These are phyloP conservation scores for Phytopythium ostracodes DNA, from an alignment of 352 stramenopile genomes.

Conservation along the genomic window DNA sequence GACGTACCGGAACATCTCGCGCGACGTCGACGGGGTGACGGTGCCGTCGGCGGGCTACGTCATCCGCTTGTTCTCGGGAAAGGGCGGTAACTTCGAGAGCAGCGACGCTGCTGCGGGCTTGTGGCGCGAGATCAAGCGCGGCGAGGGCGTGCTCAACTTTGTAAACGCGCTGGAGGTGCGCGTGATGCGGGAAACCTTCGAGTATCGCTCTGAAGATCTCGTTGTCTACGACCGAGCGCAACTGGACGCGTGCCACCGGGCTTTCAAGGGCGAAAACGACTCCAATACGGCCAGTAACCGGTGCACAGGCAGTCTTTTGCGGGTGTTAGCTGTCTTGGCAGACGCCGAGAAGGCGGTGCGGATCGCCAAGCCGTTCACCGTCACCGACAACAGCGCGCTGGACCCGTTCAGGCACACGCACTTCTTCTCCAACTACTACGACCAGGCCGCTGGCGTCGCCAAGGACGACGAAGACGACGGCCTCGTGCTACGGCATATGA, in stretches of 20 bases:
- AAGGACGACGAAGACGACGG: slow-evolving; percentile 15
- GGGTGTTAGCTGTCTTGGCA: slow-evolving; percentile 12
- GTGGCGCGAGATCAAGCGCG: slow-evolving; percentile 42
- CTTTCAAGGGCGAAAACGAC: slow-evolving; percentile 5
- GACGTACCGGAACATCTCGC: slow-evolving; percentile 35
- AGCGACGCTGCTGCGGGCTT: slow-evolving; percentile 22
- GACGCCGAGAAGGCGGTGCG: slow-evolving; percentile 28
- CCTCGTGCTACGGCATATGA: slow-evolving; percentile 34
- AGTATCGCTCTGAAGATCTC: slow-evolving; percentile 19
- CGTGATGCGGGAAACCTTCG: slow-evolving; percentile 34
- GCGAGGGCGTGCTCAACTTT: slow-evolving; percentile 34
- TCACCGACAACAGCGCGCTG: slow-evolving; percentile 19
- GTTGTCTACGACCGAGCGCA: slow-evolving; percentile 24
- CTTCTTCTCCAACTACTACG: slow-evolving; percentile 33
- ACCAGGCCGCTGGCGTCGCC: slow-evolving; percentile 9
- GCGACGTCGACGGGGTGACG: slow-evolving; percentile 21
- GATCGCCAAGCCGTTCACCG: slow-evolving; percentile 18
- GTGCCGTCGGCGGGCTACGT: slow-evolving; percentile 41
- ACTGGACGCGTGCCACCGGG: slow-evolving; percentile 5
- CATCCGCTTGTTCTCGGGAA: slow-evolving; percentile 42
- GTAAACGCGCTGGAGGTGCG: slow-evolving; percentile 35
- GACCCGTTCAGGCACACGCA: slow-evolving; percentile 12
- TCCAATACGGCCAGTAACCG: background rate
- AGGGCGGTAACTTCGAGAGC: slow-evolving; percentile 20
- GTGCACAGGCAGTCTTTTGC: background rate